Evolutionary conservation across 1,284 basidiomycete species (phyloP).

Genomic region (Anthracocystis panici-leucophaei): DNA sequence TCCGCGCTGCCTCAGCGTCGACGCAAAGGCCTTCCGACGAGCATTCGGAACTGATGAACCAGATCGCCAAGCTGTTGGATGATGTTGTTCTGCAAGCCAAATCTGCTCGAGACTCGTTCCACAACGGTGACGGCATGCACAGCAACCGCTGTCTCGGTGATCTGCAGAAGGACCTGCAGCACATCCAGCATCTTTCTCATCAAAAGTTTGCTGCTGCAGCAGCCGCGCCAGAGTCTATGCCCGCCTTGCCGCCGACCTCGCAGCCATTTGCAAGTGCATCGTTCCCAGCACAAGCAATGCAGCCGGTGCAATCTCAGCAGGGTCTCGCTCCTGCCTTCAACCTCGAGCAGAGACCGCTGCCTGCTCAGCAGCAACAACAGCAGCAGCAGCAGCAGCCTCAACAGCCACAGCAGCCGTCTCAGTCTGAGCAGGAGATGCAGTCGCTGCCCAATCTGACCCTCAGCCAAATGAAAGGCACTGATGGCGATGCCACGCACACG

Average conservation of each 20-base stretch:
- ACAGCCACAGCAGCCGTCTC: conserved; percentile 7
- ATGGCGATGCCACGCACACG: conserved; percentile 15
- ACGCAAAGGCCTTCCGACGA: conserved; percentile 26
- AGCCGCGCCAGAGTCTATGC: neutral
- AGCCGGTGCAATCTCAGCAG: conserved; percentile 8
- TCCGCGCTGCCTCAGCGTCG: conserved; percentile 28
- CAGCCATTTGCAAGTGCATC: conserved; percentile 17
- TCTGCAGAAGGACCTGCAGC: conserved; percentile 52
- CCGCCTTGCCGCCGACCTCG: conserved; percentile 13
- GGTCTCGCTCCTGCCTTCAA: conserved; percentile 18
- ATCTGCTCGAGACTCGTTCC: conserved; percentile 55
- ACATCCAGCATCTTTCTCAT: conserved; percentile 57
- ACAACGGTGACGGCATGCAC: conserved; percentile 52
- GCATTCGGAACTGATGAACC: conserved; percentile 38
- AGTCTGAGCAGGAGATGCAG: conserved; percentile 20
- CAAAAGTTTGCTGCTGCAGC: conserved; percentile 42
- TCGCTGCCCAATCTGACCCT: conserved; percentile 21
- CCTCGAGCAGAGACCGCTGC: conserved; percentile 21
- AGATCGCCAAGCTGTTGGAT: conserved; percentile 57
- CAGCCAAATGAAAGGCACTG: conserved; percentile 32
- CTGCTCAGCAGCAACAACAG: conserved; percentile 9
- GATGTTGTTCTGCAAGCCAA: conserved; percentile 58
- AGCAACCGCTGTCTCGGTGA: conserved; percentile 59
- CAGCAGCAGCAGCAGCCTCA: conserved; percentile 23
- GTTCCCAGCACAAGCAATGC: conserved; percentile 18